Evolutionary conservation across 148 eudicot genomes (phyloP), one percentile per base, ranked within the genome.

Genomic region (Cornus florida): DNA sequence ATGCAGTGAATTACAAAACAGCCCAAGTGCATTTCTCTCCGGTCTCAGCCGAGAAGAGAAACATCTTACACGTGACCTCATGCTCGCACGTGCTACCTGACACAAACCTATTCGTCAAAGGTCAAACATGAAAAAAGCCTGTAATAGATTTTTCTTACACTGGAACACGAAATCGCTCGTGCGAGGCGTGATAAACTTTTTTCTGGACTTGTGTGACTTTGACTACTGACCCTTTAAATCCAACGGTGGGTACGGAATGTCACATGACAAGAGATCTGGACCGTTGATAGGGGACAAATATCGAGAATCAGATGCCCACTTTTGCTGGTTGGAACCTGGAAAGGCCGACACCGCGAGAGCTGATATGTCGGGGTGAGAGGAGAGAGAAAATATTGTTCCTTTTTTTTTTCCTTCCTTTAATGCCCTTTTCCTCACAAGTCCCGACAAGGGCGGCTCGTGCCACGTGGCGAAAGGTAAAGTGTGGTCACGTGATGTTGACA

Each of bases 321-420:
- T 8, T 72, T 50, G 75, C 62, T 24, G 75, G 64, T 28, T 50
- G 13, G 39, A 72, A 16, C 5, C 39, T 24, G 39, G 48, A 72
- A 46, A 48, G 74, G 20, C 74, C 62, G 74, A 48, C 74, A 70
- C 72, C 38, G 19, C 7, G 72, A 72, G 74, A 72, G 19, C 12
- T 72, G 74, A 72, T 48, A 6, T 48, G 60, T 71, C 59, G 74
- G 8, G 19, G 38, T 71, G 38, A 35, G 50, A 70, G 50, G 24
- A 19, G 19, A 16, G 16, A 17, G 16, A 35, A 13, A 33, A 16
- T 0, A 0, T 2, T 12, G 13, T 7, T 6, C 2, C 14, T 14
- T 69, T 14, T 35, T 35, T 69, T 17, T 69, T 14, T 35, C 17
- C 33, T 35, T 57, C 19, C 64, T 35, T 35, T 35, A 35, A 35